Conservation (phyloP, 306 rosid species). For the Vachellia pachyceras region DNA sequence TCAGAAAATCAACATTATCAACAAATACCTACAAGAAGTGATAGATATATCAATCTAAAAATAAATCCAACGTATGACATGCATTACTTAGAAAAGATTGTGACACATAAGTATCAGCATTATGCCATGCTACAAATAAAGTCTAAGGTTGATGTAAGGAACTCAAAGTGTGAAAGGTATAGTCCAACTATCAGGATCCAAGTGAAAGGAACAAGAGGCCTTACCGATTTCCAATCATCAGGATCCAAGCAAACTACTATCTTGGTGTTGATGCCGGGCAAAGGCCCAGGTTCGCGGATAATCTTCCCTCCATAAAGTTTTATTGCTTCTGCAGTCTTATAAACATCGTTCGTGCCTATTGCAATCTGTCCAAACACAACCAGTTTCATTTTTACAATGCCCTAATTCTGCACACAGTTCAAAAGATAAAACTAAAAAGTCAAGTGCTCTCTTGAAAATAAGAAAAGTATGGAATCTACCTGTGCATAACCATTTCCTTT, state of each 20-base stretch:
- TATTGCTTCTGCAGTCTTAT: conserved; percentile 88
- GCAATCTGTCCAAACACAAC: conserved; percentile 72
- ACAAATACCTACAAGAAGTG: conserved; percentile 61
- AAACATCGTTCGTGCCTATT: conserved; percentile 86
- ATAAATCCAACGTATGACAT: conserved; percentile 13
- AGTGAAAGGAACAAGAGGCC: conserved; percentile 34
- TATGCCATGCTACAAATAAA: neutral
- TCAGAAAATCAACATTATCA: conserved; percentile 71
- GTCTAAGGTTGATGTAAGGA: neutral
- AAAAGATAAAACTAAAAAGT: conserved; percentile 2
- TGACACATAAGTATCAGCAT: neutral
- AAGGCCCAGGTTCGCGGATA: conserved; percentile 89
- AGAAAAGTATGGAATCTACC: conserved; percentile 51
- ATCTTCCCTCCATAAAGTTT: conserved; percentile 78
- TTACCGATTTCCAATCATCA: conserved; percentile 93
- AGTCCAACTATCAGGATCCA: no score
- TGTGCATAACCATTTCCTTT: conserved; percentile 89
- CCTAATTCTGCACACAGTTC: neutral
- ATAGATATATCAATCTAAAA: conserved; percentile 9
- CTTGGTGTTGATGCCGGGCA: conserved; percentile 92
- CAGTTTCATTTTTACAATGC: conserved; percentile 27
- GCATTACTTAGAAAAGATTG: conserved; percentile 1
- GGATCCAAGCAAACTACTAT: conserved; percentile 95
- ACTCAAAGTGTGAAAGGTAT: neutral
- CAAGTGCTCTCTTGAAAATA: conserved; percentile 10